phyloP scores from a whole-genome alignment of 352 stramenopile species.

The Globisporangium spinosum region DNA sequence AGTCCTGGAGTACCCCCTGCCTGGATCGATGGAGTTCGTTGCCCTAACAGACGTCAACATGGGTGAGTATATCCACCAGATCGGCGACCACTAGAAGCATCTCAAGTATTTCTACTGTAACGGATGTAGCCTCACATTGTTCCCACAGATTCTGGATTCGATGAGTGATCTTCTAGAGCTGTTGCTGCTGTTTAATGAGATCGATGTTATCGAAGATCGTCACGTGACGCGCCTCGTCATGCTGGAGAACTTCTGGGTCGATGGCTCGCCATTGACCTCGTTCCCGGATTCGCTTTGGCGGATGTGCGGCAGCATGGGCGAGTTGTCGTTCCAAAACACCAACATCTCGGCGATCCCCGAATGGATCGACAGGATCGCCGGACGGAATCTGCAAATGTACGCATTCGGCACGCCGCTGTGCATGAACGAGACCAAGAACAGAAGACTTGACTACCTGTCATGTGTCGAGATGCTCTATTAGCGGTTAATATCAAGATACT shows the following conservation, averaged over 20 bases:
- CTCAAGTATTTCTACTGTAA: constrained; percentile 6
- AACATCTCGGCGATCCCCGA: neutral
- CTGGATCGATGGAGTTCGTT: neutral
- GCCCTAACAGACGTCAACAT: neutral
- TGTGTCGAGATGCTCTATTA: neutral
- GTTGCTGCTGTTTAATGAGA: neutral
- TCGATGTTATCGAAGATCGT: neutral
- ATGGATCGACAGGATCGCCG: neutral
- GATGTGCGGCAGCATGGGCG: neutral
- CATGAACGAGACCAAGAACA: neutral
- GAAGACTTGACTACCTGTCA: neutral
- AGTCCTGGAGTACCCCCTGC: neutral
- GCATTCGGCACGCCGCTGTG: constrained; percentile 4
- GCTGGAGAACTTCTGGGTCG: constrained; percentile 7
- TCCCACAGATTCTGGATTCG: neutral
- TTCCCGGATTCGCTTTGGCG: neutral
- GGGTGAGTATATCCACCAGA: neutral
- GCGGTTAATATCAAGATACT: too few species aligned
- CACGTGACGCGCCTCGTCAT: neutral
- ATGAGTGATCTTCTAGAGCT: constrained; percentile 2
- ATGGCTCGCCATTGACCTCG: neutral
- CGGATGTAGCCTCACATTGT: constrained; percentile 1
- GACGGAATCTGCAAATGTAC: constrained; percentile 6
- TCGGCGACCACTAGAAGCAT: neutral
- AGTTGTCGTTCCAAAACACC: constrained; percentile 6